Evolutionary conservation across 1,139 yeast genomes (phyloP).

Genomic region (Debaryomycetaceae sp.): DNA sequence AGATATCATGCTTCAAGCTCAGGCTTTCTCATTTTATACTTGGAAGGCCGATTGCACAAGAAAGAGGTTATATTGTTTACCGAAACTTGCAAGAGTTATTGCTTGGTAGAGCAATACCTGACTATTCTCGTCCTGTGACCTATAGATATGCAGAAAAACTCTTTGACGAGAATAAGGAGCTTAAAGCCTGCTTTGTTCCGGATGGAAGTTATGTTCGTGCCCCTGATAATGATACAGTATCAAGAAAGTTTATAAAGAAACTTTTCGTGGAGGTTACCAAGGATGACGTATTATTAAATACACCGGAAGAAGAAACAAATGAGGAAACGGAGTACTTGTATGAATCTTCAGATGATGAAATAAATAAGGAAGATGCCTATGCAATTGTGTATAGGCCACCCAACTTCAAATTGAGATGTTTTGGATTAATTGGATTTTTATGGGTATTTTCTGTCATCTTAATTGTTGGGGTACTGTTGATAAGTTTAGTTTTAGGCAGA

Average conservation of each 20-base stretch:
- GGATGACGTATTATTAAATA: conserved; percentile 61
- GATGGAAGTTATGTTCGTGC: conserved; percentile 84
- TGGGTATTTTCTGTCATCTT: conserved; percentile 70
- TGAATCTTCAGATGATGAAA: conserved; percentile 52
- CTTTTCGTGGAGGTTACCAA: conserved; percentile 82
- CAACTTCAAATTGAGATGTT: conserved; percentile 57
- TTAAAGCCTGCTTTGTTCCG: conserved; percentile 59
- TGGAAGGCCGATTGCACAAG: conserved; percentile 65
- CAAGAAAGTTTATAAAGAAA: conserved; percentile 58
- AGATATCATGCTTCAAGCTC: conserved; percentile 51
- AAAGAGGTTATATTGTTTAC: conserved; percentile 69
- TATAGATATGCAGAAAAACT: conserved; percentile 41
- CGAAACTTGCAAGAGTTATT: conserved; percentile 46
- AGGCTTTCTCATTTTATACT: conserved; percentile 79
- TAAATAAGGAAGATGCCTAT: conserved; percentile 54
- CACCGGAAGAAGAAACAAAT: conserved; percentile 21
- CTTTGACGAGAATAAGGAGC: conserved; percentile 38
- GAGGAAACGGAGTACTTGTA: conserved; percentile 26
- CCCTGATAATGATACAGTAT: conserved; percentile 76
- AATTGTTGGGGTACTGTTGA: conserved; percentile 29
- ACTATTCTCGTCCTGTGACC: conserved; percentile 57
- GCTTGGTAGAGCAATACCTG: conserved; percentile 44
- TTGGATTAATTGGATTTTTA: conserved; percentile 51
- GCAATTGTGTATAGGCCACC: conserved; percentile 88
- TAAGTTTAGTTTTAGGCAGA: conserved; percentile 39